Conservation (phyloP, 129 eudicot species). For the Saussurea involucrata region DNA sequence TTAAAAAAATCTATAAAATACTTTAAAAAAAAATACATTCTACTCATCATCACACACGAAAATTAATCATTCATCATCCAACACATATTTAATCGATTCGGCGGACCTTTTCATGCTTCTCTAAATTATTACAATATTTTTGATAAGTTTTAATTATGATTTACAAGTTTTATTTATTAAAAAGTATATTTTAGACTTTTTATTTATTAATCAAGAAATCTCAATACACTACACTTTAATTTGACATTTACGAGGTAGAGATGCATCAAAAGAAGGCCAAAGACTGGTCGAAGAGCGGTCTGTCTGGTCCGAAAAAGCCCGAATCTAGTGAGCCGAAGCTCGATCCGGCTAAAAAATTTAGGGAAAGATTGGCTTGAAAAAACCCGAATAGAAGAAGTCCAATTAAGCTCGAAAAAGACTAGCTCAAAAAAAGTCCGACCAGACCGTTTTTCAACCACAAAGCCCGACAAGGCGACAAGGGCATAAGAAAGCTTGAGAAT, state of each 20-base stretch:
- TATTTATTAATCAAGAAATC: background rate
- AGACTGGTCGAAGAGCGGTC: background rate
- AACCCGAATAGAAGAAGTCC: no score
- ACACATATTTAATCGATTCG: constrained; percentile 26
- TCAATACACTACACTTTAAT: background rate
- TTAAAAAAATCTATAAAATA: background rate
- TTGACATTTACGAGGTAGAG: background rate
- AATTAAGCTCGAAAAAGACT: background rate
- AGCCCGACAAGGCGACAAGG: background rate
- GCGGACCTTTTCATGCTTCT: constrained; percentile 27
- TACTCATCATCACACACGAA: constrained; percentile 32
- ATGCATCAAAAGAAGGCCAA: no score
- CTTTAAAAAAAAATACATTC: background rate
- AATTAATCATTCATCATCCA: constrained; percentile 32
- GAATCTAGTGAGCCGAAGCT: no score
- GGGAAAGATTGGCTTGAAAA: no score
- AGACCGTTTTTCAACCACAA: background rate
- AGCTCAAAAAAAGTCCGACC: background rate
- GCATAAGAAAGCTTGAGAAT: background rate
- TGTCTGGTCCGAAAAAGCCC: background rate
- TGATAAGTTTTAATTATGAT: background rate
- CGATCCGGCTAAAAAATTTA: no score
- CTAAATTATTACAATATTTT: background rate
- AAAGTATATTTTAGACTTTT: background rate
- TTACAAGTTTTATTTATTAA: background rate